phyloP scores from a whole-genome alignment of 495 filamentous ascomycete genomes.

The Penicillium chermesinum region DNA sequence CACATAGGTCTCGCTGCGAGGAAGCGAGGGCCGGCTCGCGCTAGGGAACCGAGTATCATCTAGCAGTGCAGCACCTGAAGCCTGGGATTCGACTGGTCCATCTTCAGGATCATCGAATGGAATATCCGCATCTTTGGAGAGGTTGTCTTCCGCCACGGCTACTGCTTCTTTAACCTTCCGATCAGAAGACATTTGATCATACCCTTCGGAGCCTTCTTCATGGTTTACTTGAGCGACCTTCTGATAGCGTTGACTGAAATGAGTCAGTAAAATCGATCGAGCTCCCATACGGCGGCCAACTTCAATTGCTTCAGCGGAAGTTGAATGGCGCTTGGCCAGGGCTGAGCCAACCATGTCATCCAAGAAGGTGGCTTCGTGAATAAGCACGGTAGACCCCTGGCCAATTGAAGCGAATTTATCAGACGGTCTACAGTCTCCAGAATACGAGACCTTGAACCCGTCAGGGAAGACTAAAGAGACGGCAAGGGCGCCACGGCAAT shows the following conservation, averaged over 20 bases:
- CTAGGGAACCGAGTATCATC: conserved; percentile 20
- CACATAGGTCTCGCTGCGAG: conserved; percentile 1
- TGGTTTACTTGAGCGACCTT: conserved; percentile 50
- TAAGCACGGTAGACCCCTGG: conserved; percentile 66
- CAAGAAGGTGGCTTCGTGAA: conserved; percentile 96
- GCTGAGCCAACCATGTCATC: conserved; percentile 75
- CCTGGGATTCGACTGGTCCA: neutral
- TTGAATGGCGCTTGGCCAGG: conserved; percentile 83
- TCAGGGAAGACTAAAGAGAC: conserved; percentile 69
- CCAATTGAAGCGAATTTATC: conserved; percentile 64
- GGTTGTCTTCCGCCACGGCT: conserved; percentile 3
- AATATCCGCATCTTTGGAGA: conserved; percentile 21
- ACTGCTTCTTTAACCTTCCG: conserved; percentile 17
- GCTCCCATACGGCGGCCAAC: conserved; percentile 76
- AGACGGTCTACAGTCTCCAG: conserved; percentile 85
- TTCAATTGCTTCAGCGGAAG: conserved; percentile 73
- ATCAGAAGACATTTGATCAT: conserved; percentile 4
- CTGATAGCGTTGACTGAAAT: conserved; percentile 94
- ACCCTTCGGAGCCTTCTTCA: conserved; percentile 6
- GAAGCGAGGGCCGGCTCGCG: conserved; percentile 2
- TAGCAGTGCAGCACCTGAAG: conserved; percentile 9
- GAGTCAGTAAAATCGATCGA: conserved; percentile 71
- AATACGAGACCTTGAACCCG: conserved; percentile 84
- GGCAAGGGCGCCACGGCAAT: conserved; percentile 76
- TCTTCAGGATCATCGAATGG: conserved; percentile 29